Evolutionary conservation across 1,139 yeast genomes (phyloP), one percentile per base, ranked within the genome.

Genomic region (Blastobotrys arbuscula): DNA sequence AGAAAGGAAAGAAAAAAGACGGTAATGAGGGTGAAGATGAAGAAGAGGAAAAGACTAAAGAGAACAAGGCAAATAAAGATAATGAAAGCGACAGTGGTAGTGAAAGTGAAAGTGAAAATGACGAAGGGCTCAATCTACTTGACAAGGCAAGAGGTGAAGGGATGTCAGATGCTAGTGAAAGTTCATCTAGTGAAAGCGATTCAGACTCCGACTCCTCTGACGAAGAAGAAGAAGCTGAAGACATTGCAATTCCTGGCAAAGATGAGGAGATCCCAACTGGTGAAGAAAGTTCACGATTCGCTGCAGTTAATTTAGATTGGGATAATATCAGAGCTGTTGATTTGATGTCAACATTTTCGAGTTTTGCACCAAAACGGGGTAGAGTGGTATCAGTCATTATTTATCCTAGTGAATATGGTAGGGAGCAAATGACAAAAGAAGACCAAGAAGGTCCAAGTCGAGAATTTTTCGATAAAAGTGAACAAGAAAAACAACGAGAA

Each of bases 261-360:
- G 90, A 82, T 56, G 64, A 67, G 8, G 76, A 78, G 50, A 85
- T 94, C 12, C 92, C 86, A 45, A 82, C 81, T 52, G 95, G 96
- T 39, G 97, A 90, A 1, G 96, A 96, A 26, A 76, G 95, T 0
- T 70, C 72, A 34, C 72, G 86, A 5, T 75, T 94, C 63, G 98
- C 98, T 0, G 96, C 84, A 1, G 98, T 94, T 30, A 94, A 94
- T 61, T 74, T 94, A 77, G 98, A 94, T 64, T 94, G 98, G 98
- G 99, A 94, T 59, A 86, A 92, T 62, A 75, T 94, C 19, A 77
- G 81, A 47, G 86, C 97, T 0, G 81, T 79, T 12, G 98, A 92
- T 65, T 68, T 94, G 55, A 80, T 87, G 86, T 95, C 95, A 5
- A 84, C 97, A 0, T 88, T 94, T 59, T 72, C 81, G 6, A 82